These are phyloP conservation scores for Paecilomyces variotii DNA, from an alignment of 2,329 filamentous ascomycete species.

Conservation along the genomic window DNA sequence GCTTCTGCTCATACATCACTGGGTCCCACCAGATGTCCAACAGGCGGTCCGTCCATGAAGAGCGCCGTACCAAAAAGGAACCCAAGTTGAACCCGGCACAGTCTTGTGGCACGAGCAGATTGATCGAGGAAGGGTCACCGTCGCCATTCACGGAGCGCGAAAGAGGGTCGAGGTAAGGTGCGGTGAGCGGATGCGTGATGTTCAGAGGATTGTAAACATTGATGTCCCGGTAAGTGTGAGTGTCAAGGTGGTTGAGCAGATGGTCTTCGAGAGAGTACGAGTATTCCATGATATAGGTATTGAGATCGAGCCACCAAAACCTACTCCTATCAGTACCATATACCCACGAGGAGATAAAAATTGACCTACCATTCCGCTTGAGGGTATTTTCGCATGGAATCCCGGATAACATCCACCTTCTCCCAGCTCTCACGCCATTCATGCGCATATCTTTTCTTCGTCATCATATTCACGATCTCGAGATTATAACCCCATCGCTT, in stretches of 20 bases:
- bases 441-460: slow-evolving; percentile 96
- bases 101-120: slow-evolving; percentile 84
- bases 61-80: slow-evolving; percentile 83
- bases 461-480: slow-evolving; percentile 97
- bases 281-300: slow-evolving; percentile 97
- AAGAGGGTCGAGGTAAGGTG: slow-evolving; percentile 66
- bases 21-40: slow-evolving; percentile 99
- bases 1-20: slow-evolving; percentile 92
- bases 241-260: slow-evolving; percentile 71
- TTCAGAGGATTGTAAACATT: slow-evolving; percentile 94
- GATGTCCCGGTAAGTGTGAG: slow-evolving; percentile 84
- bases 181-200: slow-evolving; percentile 72
- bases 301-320: slow-evolving; percentile 99
- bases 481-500: slow-evolving; percentile 87
- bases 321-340: slow-evolving; percentile 39
- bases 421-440: slow-evolving; percentile 99
- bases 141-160: slow-evolving; percentile 70
- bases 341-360: neutral
- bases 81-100: slow-evolving; percentile 94
- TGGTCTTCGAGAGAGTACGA: slow-evolving; percentile 82
- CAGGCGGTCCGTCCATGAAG: slow-evolving; percentile 80
- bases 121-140: slow-evolving; percentile 67
- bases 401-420: slow-evolving; percentile 89
- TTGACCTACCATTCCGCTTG: slow-evolving; percentile 80
- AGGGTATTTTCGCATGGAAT: slow-evolving; percentile 85